Evolutionary conservation across 345 rosid genomes (phyloP), one percentile per base, ranked within the genome.

Genomic region (Linum tenue): DNA sequence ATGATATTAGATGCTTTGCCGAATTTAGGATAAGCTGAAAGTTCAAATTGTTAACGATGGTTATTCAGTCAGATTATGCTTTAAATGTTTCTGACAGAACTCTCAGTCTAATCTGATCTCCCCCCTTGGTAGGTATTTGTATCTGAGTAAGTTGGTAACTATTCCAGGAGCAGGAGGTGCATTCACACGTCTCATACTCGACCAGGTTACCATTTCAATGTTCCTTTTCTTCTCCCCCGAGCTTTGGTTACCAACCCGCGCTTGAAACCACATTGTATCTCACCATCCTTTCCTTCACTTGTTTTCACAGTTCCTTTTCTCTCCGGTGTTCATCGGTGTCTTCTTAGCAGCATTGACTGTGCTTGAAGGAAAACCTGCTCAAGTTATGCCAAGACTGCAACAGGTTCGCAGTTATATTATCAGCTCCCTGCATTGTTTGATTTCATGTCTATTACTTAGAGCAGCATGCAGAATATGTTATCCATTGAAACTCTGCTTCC

Each of bases 281-380:
- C 14, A 48, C 14, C 15, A 48, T 48, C 31, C 31, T 63, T 37
- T 48, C 53, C 53, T 48, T 48, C 2, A 44, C 14, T 48, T 48
- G 51, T 2, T 44, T 44, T 2, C 51, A 60, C 88, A 90, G 99
- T 88, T 94, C 60, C 36, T 86, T 36, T 94, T 90, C 71, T 60
- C 97, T 77, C 97, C 97, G 2, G 37, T 74, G 10, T 90, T 92
- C 66, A 79, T 92, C 56, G 96, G 96, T 76, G 77, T 88, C 67
- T 85, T 88, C 89, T 77, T 92, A 66, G 79, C 96, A 55, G 72
- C 90, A 1, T 76, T 92, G 69, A 77, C 85, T 70, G 83, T 92
- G 38, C 85, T 90, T 37, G 96, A 94, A 75, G 99, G 99, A 62
- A 82, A 84, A 73, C 96, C 99, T 8, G 76, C 88, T 35, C 60